A percentile compares a stretch with the other conserved stretches of the same genome.
These are phyloP conservation scores for Laetiporus sulphureus DNA, from an alignment of 1,284 basidiomycete genomes.

Conservation along the genomic window DNA sequence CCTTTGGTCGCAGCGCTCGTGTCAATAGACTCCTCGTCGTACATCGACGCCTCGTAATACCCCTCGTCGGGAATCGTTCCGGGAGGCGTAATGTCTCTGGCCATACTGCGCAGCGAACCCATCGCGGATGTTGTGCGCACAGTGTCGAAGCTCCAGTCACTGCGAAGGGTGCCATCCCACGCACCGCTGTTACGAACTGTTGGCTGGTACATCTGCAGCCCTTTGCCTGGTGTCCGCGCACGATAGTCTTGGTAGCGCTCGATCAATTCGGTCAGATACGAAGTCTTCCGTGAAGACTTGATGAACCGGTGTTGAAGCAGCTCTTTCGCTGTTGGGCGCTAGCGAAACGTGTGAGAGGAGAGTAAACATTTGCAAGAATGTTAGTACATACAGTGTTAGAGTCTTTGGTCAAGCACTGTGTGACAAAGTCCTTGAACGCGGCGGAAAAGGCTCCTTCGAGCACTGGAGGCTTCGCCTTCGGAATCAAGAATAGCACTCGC, in stretches of 20 bases:
- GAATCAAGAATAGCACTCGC: conserved; percentile 93
- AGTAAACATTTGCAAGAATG: neutral
- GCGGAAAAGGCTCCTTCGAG: conserved; percentile 82
- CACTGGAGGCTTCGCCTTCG: conserved; percentile 90
- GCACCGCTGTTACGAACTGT: conserved; percentile 47
- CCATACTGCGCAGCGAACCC: conserved; percentile 66
- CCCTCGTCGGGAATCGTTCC: conserved; percentile 47
- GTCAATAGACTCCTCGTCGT: conserved; percentile 41
- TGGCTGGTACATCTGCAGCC: conserved; percentile 41
- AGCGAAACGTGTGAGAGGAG: conserved; percentile 16
- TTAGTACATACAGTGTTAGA: conserved; percentile 55
- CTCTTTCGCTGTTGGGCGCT: conserved; percentile 89
- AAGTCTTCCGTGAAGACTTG: conserved; percentile 73
- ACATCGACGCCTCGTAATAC: conserved; percentile 35
- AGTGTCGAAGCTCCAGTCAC: conserved; percentile 96
- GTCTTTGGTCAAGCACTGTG: conserved; percentile 90
- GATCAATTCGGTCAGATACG: conserved; percentile 80
- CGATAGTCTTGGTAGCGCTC: conserved; percentile 76
- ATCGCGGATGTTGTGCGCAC: conserved; percentile 67
- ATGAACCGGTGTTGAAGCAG: conserved; percentile 93
- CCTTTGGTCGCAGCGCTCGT: conserved; percentile 56
- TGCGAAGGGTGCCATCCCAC: conserved; percentile 76
- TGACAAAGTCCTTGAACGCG: conserved; percentile 91
- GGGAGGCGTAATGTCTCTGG: conserved; percentile 55
- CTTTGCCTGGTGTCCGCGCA: conserved; percentile 49